Evolutionary conservation across 139 green algal species (phyloP).

Genomic region (Tetraselmis striata): DNA sequence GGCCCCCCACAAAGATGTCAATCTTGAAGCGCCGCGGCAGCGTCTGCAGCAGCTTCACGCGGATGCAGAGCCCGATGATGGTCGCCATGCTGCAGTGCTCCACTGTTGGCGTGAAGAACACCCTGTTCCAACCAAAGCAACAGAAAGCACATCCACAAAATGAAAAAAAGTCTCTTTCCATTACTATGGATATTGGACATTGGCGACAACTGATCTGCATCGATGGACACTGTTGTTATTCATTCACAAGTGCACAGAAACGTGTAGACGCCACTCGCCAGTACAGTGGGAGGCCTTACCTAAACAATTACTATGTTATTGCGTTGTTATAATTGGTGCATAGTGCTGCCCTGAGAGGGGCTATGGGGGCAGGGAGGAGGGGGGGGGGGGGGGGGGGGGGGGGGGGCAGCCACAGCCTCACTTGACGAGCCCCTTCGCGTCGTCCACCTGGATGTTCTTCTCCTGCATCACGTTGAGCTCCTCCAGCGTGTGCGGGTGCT

Average conservation of each 20-base stretch:
- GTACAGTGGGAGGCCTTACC: no score
- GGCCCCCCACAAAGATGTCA: conserved; percentile 51
- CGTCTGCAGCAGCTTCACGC: conserved; percentile 79
- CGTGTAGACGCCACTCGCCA: no score
- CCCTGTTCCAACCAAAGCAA: conserved; percentile 39
- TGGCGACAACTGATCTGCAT: no score
- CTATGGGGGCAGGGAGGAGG: not conserved
- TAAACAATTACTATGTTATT: no score
- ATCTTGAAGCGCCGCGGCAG: conserved; percentile 90
- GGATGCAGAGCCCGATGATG: conserved; percentile 92
- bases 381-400: no score
- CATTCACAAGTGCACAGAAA: no score
- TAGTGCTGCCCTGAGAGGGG: no score
- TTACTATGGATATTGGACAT: no score
- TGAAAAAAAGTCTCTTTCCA: no score
- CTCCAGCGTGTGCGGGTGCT: conserved; percentile 97
- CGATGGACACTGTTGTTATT: no score
- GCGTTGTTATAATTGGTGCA: no score
- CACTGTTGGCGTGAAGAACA: conserved; percentile 83
- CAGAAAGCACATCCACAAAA: no score
- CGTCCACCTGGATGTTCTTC: conserved; percentile 64
- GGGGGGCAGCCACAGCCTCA: conserved; percentile 17
- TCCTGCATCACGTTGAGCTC: conserved; percentile 85
- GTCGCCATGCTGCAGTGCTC: conserved; percentile 98
- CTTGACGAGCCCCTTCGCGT: conserved; percentile 49